phyloP scores from a whole-genome alignment of 345 rosid species.

The Gossypium herbaceum region DNA sequence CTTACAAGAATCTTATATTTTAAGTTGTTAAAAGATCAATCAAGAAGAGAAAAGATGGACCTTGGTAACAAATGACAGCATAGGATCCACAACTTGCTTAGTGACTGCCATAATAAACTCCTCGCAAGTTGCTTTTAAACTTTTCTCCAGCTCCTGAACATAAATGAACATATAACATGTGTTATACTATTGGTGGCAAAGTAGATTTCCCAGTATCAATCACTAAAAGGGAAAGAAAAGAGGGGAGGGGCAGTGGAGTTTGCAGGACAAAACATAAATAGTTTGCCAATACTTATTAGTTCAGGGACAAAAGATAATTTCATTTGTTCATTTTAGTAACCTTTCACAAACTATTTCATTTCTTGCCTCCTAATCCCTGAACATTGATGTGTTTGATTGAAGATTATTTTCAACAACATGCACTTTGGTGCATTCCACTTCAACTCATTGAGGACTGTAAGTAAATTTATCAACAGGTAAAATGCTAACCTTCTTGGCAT shows the following conservation, averaged over 20 bases:
- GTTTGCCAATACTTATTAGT: not conserved
- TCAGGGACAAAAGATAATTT: not conserved
- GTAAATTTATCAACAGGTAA: not conserved
- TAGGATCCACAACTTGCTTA: conserved; percentile 92
- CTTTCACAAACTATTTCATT: not conserved
- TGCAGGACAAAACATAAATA: not conserved
- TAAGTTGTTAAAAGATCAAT: not conserved
- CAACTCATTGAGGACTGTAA: conserved; percentile 8
- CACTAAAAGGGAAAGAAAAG: not conserved
- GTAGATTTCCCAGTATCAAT: not conserved
- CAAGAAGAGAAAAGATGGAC: conserved; percentile 34
- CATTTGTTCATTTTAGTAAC: not conserved
- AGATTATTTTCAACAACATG: not conserved
- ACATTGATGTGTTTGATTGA: not conserved
- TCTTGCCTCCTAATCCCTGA: not conserved
- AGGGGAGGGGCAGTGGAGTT: not conserved
- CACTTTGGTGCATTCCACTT: conserved; percentile 4
- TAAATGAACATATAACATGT: conserved; percentile 4
- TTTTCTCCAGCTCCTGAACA: conserved; percentile 89
- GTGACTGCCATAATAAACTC: conserved; percentile 98
- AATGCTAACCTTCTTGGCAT: conserved; percentile 82
- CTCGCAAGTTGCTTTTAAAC: conserved; percentile 91
- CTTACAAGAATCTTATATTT: not conserved
- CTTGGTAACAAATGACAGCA: conserved; percentile 98
- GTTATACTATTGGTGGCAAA: not conserved